Evolutionary conservation across 2,329 filamentous ascomycete genomes (phyloP).

Genomic region (Waltergamsia citrina): DNA sequence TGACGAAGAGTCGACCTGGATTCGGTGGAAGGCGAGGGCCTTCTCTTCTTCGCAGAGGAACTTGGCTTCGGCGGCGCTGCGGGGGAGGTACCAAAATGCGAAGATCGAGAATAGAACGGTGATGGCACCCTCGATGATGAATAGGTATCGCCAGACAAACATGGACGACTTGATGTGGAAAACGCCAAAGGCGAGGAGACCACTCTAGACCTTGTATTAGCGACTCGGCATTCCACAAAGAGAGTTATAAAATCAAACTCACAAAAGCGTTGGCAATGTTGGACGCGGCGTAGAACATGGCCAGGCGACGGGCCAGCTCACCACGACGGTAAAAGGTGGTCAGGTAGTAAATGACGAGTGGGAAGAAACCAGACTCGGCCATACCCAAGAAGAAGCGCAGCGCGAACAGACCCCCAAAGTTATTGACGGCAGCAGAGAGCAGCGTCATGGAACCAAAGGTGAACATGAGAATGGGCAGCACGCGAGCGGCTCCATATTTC

Average conservation of each 20-base stretch:
- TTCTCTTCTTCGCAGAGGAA: slow-evolving; percentile 61
- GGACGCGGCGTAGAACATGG: slow-evolving; percentile 67
- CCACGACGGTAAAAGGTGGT: slow-evolving; percentile 40
- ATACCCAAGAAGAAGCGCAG: slow-evolving; percentile 43
- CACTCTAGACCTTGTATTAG: too few relatives aligned
- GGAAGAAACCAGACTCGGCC: slow-evolving; percentile 45
- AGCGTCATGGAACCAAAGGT: slow-evolving; percentile 60
- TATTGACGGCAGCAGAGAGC: slow-evolving; percentile 38
- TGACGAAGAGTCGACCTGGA: slow-evolving; percentile 65
- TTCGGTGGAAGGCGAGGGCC: slow-evolving; percentile 60
- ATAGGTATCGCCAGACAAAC: slow-evolving; percentile 37
- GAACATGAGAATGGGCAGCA: slow-evolving; percentile 65
- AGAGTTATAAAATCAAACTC: background rate
- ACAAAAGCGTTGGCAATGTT: slow-evolving; percentile 57
- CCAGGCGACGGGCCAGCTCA: slow-evolving; percentile 34
- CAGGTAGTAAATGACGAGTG: slow-evolving; percentile 42
- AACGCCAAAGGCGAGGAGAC: slow-evolving; percentile 36
- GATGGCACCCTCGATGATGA: slow-evolving; percentile 42
- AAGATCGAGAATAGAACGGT: slow-evolving; percentile 55
- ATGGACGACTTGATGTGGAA: slow-evolving; percentile 34
- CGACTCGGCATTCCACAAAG: background rate
- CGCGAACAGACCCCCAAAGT: slow-evolving; percentile 39
- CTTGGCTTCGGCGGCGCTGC: slow-evolving; percentile 49
- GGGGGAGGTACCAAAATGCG: slow-evolving; percentile 61
- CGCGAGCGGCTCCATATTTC: slow-evolving; percentile 55